Evolutionary conservation across 495 filamentous ascomycete species (phyloP).

Genomic region (Neurospora terricola): DNA sequence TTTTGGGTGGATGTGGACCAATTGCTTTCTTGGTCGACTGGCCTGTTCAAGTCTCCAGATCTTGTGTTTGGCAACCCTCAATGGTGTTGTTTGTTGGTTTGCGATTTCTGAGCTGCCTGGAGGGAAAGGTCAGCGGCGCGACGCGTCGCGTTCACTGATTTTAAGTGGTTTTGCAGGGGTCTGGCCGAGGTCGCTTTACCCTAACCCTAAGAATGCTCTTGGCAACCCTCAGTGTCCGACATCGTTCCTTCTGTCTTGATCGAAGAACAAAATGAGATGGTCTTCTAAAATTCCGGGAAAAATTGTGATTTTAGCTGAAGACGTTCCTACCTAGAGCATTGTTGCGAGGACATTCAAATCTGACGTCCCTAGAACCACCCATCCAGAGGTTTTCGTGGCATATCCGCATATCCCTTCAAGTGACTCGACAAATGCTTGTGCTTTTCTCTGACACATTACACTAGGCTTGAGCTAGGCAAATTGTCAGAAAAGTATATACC

Average conservation of each 20-base stretch:
- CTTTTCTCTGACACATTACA: neutral
- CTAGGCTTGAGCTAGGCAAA: neutral
- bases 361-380: neutral
- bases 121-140: constrained; percentile 2
- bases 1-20: constrained; percentile 9
- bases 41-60: neutral
- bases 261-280: neutral
- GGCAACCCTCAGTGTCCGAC: neutral
- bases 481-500: neutral
- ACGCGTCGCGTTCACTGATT: constrained; percentile 15
- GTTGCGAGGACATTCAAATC: too few relatives aligned
- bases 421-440: neutral
- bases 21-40: neutral
- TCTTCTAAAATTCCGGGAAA: neutral
- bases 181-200: neutral
- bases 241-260: neutral
- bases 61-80: neutral
- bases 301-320: neutral
- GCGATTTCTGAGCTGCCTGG: neutral
- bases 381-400: neutral
- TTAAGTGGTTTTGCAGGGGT: constrained; percentile 13
- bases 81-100: neutral
- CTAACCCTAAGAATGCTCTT: constrained; percentile 6
- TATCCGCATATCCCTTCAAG: neutral
- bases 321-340: neutral